phyloP scores from a whole-genome alignment of 108 stramenopile genomes.

The Poteriospumella lacustris region DNA sequence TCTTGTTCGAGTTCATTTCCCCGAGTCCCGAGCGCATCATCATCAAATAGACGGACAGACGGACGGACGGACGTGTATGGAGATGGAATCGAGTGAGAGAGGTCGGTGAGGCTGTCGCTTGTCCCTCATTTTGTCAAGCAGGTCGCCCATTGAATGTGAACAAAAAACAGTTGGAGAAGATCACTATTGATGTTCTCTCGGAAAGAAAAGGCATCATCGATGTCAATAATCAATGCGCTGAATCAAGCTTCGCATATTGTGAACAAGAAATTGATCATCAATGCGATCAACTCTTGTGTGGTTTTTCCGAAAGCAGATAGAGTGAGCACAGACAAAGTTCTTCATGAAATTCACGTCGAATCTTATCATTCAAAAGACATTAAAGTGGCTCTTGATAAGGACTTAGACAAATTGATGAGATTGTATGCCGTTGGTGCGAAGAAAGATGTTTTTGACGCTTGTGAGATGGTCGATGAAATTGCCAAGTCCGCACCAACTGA shows the following conservation, averaged over 20 bases:
- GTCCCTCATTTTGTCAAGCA: too few species aligned
- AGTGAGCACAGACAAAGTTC: neutral
- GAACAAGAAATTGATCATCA: constrained; percentile 12
- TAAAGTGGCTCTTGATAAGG: constrained; percentile 3
- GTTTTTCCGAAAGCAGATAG: constrained; percentile 9
- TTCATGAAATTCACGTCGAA: neutral
- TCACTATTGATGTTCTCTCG: neutral
- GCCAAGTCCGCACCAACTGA: constrained; percentile 2
- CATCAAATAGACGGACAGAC: too few species aligned
- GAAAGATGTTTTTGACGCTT: constrained; percentile 12
- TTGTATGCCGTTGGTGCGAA: constrained; percentile 3
- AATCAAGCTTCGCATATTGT: neutral
- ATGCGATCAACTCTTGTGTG: constrained; percentile 12
- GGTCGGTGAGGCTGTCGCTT: too few species aligned
- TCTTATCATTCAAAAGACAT: neutral
- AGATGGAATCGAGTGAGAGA: too few species aligned
- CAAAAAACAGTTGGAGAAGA: neutral
- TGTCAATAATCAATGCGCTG: neutral
- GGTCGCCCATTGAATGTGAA: too few species aligned
- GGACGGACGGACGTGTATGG: too few species aligned
- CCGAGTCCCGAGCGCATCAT: too few species aligned
- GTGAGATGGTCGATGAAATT: constrained; percentile 9
- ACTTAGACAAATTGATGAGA: neutral
- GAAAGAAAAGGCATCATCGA: neutral
- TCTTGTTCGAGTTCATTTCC: too few species aligned